These are phyloP conservation scores for Candida nitratophila DNA, from an alignment of 805 yeast species.

Conservation along the genomic window DNA sequence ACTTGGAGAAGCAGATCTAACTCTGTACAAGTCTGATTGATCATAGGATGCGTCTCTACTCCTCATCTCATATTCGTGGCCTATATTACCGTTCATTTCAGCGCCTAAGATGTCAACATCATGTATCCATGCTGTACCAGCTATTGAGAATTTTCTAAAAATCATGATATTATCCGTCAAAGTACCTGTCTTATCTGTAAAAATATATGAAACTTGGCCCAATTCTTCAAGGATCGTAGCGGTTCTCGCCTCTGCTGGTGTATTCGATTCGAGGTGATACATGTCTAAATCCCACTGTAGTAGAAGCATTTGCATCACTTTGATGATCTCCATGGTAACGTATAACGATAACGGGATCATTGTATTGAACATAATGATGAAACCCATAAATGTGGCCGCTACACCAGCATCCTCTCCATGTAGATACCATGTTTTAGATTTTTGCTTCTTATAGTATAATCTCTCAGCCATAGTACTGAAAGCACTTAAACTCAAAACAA, in stretches of 20 bases:
- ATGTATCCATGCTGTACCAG: slow-evolving; percentile 88
- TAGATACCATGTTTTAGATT: slow-evolving; percentile 65
- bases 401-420: slow-evolving; percentile 67
- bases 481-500: slow-evolving; percentile 67
- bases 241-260: slow-evolving; percentile 92
- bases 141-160: slow-evolving; percentile 79
- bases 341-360: slow-evolving; percentile 90
- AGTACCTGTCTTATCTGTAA: slow-evolving; percentile 97
- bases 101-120: slow-evolving; percentile 44
- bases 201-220: slow-evolving; percentile 93
- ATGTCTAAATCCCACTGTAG: slow-evolving; percentile 90
- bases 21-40: slow-evolving; percentile 2
- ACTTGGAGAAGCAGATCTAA: slow-evolving; percentile 17
- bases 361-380: slow-evolving; percentile 94
- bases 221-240: slow-evolving; percentile 93
- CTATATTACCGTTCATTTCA: slow-evolving; percentile 13
- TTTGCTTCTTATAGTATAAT: slow-evolving; percentile 34
- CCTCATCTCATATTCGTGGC: neutral
- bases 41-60: neutral
- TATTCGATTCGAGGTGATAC: slow-evolving; percentile 78
- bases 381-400: slow-evolving; percentile 91
- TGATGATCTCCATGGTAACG: slow-evolving; percentile 94
- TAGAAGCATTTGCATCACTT: slow-evolving; percentile 74
- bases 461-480: slow-evolving; percentile 80
- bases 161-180: slow-evolving; percentile 92